These are phyloP conservation scores for Physcomitrellopsis africana DNA, from an alignment of 225 moss, liverwort and hornwort species.

Conservation along the genomic window DNA sequence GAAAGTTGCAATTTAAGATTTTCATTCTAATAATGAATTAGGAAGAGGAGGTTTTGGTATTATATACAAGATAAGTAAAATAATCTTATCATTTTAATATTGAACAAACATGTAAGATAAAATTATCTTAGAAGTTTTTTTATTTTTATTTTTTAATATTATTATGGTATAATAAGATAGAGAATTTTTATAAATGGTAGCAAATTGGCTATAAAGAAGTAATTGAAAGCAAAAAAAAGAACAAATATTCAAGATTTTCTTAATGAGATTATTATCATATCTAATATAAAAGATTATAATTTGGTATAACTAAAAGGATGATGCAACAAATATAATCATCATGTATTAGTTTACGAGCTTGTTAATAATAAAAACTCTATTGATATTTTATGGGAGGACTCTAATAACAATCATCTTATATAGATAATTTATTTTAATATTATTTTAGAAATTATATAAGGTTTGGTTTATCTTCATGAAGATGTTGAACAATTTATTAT, in stretches of 20 bases:
- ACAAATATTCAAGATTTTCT: slow-evolving; percentile 32
- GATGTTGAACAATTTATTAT: slow-evolving; percentile 32
- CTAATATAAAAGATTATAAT: slow-evolving; percentile 30
- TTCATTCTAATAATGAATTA: slow-evolving; percentile 29
- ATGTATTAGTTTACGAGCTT: slow-evolving; percentile 31
- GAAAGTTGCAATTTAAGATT: slow-evolving; percentile 31
- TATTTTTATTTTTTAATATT: not conserved
- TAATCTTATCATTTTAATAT: not conserved
- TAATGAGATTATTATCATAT: slow-evolving; percentile 32
- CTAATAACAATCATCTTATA: slow-evolving; percentile 18
- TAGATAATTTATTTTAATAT: slow-evolving; percentile 35
- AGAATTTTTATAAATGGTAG: slow-evolving; percentile 31
- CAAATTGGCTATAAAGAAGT: slow-evolving; percentile 27
- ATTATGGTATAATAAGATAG: slow-evolving; percentile 12
- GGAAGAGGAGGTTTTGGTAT: slow-evolving; percentile 34
- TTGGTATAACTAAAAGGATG: slow-evolving; percentile 34
- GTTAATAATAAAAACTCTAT: slow-evolving; percentile 29
- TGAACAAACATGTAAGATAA: not conserved
- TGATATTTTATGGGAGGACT: slow-evolving; percentile 26
- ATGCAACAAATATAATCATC: slow-evolving; percentile 25
- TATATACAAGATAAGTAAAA: slow-evolving; percentile 34
- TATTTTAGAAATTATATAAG: slow-evolving; percentile 33
- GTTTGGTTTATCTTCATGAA: slow-evolving; percentile 39
- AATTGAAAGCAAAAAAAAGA: not conserved
- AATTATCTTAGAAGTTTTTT: not conserved